A percentile compares a stretch with the other conserved stretches of the same genome.
Conservation (phyloP, 257 asterid species). For the Nicotiana knightiana region DNA sequence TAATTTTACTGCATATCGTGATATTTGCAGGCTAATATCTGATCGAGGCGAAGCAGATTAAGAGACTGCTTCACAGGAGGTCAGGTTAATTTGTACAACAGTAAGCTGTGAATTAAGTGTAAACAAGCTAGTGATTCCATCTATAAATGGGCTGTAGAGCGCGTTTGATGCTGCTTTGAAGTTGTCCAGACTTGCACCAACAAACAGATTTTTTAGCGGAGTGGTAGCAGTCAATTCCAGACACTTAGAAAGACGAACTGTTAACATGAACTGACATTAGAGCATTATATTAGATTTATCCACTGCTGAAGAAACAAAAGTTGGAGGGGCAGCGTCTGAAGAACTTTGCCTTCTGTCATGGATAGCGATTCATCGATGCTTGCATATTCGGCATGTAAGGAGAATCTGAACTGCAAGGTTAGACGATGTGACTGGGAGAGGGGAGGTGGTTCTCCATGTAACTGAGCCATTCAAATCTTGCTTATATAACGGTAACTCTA, state of each 20-base stretch:
- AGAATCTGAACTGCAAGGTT: neutral
- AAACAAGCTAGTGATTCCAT: neutral
- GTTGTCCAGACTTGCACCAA: neutral
- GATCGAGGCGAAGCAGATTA: neutral
- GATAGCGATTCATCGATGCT: neutral
- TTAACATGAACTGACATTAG: neutral
- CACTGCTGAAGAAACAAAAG: neutral
- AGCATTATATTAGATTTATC: neutral
- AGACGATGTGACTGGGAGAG: neutral
- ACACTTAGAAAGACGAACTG: neutral
- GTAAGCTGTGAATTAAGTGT: conserved; percentile 1
- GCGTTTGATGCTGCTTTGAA: conserved; percentile 5
- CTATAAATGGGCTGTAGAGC: conserved; percentile 16
- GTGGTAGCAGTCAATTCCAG: neutral
- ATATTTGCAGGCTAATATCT: conserved; percentile 5
- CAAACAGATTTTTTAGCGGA: neutral
- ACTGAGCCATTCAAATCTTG: neutral
- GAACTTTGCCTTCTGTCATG: conserved; percentile 3
- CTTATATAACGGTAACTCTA: neutral
- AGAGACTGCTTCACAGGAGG: neutral
- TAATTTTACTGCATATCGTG: neutral
- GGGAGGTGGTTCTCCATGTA: neutral
- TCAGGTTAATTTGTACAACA: neutral
- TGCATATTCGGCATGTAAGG: neutral
- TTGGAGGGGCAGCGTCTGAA: neutral